Base-by-base conservation (phyloP, 352 stramenopile species). In the Pelagophyceae sp. region DNA sequence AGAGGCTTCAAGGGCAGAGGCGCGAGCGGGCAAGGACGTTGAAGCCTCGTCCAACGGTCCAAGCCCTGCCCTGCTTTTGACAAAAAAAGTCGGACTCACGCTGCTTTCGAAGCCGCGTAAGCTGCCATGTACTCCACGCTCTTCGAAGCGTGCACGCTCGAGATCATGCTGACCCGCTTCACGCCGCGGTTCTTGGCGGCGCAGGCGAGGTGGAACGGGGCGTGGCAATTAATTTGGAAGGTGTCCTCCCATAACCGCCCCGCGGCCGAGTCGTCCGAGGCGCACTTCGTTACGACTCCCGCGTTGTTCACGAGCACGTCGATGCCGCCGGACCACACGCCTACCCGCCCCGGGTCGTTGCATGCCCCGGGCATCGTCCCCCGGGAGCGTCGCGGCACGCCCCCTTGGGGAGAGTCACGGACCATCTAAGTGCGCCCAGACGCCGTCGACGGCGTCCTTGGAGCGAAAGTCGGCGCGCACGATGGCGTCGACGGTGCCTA, bases 291-390 rank as follows among this genome's bases (percentile, higher is more conserved):
- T 20, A 88, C 77, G 20, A 85, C 78, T 0, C 84, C 84, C 29
- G 84, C 84, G 74, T 88, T 88, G 60, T 88, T 88, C 20, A 87
- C 70, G 15, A 88, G 75, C 38, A 88, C 81, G 83, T 88, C 84
- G 1, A 87, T 35, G 23, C 65, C 75, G 38, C n/a, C n/a, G n/a
- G n/a, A n/a, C n/a, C n/a, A n/a, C n/a, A n/a, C n/a, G n/a, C n/a
- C n/a, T n/a, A n/a, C n/a, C n/a, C n/a, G n/a, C n/a, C n/a, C n/a
- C n/a, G n/a, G n/a, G n/a, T n/a, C n/a, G n/a, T n/a, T n/a, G n/a
- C n/a, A n/a, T n/a, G n/a, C n/a, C n/a, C n/a, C n/a, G n/a, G n/a
- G n/a, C n/a, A n/a, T n/a, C n/a, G n/a, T n/a, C n/a, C n/a, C n/a
- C n/a, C n/a, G n/a, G n/a, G n/a, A n/a, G n/a, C n/a, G n/a, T n/a